Conservation (phyloP, 495 filamentous ascomycete species). For the Physcia stellaris region DNA sequence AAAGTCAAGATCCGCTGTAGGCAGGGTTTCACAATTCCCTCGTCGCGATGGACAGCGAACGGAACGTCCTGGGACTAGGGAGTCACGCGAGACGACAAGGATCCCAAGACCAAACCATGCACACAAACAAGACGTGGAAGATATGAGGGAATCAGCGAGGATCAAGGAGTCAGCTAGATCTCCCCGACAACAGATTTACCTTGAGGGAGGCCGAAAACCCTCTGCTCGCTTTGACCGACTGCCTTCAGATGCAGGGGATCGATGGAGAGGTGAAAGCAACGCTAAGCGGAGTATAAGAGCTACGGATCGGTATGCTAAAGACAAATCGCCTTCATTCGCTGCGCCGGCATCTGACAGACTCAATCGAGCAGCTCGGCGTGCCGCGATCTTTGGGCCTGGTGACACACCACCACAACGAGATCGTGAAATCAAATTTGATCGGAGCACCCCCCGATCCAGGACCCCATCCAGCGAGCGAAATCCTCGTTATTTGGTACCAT, state of each 20-base stretch:
- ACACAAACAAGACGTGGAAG: neutral
- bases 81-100: too few species aligned
- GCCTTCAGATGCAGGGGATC: too few species aligned
- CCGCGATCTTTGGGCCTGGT: neutral
- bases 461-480: too few species aligned
- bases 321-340: neutral
- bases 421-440: too few species aligned
- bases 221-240: too few species aligned
- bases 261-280: neutral
- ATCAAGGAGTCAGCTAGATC: neutral
- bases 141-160: neutral
- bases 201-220: too few species aligned
- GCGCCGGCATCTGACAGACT: neutral
- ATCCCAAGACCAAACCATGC: slow-evolving; percentile 5
- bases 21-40: neutral
- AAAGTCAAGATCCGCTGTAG: slow-evolving; percentile 1
- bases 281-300: too few species aligned
- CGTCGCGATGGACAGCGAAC: neutral
- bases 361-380: slow-evolving; percentile 3
- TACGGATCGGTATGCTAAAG: too few species aligned
- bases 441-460: too few species aligned
- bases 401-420: neutral
- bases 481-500: too few species aligned
- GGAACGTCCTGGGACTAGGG: too few species aligned
- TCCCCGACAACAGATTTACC: neutral